Percentiles rank a stretch among this genome's conserved stretches.
Conservation (phyloP, 2,329 filamentous ascomycete genomes). For the Hymenotorrendiella dingleyae region DNA sequence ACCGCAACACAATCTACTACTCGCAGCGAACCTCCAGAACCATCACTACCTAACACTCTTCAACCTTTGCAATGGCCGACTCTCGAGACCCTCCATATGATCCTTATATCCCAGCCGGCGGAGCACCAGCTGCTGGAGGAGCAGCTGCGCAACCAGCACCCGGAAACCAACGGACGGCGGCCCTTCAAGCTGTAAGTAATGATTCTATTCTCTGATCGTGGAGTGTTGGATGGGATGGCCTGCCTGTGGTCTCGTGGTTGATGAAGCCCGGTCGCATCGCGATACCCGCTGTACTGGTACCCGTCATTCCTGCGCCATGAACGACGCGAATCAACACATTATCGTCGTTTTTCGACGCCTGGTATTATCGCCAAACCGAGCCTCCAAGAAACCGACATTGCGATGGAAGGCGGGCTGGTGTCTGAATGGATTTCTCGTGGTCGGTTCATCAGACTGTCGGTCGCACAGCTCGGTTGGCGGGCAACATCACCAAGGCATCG, state of each 20-base stretch:
- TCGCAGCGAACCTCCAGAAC: conserved; percentile 4
- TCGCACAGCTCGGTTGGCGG: conserved; percentile 8
- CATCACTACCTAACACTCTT: conserved; percentile 1
- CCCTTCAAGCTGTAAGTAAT: conserved; percentile 77
- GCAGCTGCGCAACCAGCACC: conserved; percentile 32
- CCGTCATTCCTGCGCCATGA: not conserved
- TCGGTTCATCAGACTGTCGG: no score
- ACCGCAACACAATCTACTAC: conserved; percentile 4
- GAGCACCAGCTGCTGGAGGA: conserved; percentile 19
- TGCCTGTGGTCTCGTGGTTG: not conserved
- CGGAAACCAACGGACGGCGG: conserved; percentile 59
- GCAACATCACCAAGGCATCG: not conserved
- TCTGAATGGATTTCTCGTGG: no score
- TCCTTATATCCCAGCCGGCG: conserved; percentile 29
- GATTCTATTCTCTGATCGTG: conserved; percentile 16
- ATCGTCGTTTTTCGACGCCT: conserved; percentile 4
- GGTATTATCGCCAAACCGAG: not conserved
- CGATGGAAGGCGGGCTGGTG: no score
- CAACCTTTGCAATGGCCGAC: conserved; percentile 27
- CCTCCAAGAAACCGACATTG: no score
- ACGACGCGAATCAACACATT: not conserved
- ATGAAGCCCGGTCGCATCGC: no score
- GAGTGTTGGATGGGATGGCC: no score
- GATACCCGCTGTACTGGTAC: not conserved
- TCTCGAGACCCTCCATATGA: conserved; percentile 27